Base-by-base conservation (phyloP, 2,329 filamentous ascomycete genomes). In the Trichoderma oligosporum region DNA sequence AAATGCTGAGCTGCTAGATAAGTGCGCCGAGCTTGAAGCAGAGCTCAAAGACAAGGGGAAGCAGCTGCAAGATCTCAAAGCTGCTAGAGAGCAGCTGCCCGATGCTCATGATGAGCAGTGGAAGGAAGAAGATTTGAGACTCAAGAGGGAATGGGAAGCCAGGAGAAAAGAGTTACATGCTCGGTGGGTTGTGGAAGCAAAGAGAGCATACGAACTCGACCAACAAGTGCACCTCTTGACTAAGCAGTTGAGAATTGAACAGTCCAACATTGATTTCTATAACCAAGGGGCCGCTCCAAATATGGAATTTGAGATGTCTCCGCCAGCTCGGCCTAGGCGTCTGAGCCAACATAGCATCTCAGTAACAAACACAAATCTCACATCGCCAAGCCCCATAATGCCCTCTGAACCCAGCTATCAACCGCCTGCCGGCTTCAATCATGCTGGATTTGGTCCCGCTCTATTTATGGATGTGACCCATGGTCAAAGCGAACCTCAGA, bases 31-130 rank as follows among this genome's bases (percentile, higher is more conserved):
- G 31, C 75, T 93, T 49, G 89, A 94, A 68, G 81, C 88, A 7
- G 86, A 89, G 61, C 79, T 94, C 25, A 86, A 84, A 62, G 81
- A 88, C 56, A 76, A 76, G 61, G 74, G 74, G 59, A 88, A 87
- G 55, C 82, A 87, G 62, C 82, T 93, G 62, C 89, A 90, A 68
- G 81, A 85, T 51, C 78, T 91, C 24, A 89, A 94, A 68, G 84
- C 86, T 58, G 82, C 87, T 62, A 76, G 84, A 48, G 87, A 87
- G 69, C 82, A 80, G 56, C 77, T 84, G 11, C 80, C 82, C 2
- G 84, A 81, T 14, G 81, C 77, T n/a, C 79, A 84, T 56, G 83
- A 84, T 35, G 81, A 84, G 12, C 78, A 77, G 60, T 80, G 76
- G 77, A 75, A 76, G 52, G 76, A 80, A 52, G 74, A 73, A 54